These are phyloP conservation scores for Chionographis japonica DNA, from an alignment of 106 monocot genomes.

Conservation along the genomic window DNA sequence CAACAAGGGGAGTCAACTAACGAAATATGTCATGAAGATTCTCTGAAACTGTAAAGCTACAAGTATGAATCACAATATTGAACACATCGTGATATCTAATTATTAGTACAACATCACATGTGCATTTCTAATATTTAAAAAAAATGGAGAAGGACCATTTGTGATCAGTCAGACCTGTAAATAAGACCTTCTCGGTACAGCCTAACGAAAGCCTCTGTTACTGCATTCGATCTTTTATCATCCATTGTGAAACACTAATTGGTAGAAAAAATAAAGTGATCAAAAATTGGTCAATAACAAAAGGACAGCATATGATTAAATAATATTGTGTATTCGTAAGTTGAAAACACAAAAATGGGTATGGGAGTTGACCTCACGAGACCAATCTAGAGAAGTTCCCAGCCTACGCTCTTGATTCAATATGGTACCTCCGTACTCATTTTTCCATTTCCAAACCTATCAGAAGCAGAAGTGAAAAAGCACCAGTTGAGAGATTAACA, in stretches of 20 bases:
- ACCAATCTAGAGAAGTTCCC: slow-evolving; percentile 98
- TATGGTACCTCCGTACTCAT: slow-evolving; percentile 90
- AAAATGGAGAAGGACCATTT: background rate
- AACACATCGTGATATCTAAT: background rate
- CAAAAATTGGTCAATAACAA: background rate
- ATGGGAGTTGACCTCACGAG: slow-evolving; percentile 58
- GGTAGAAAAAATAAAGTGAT: background rate
- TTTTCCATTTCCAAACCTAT: slow-evolving; percentile 98
- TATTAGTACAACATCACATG: background rate
- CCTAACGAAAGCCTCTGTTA: slow-evolving; percentile 79
- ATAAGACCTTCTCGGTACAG: slow-evolving; percentile 64
- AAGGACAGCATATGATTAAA: background rate
- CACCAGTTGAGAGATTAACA: background rate
- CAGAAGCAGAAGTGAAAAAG: background rate
- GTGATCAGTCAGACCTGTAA: slow-evolving; percentile 44
- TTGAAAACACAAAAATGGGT: background rate
- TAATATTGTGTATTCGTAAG: background rate
- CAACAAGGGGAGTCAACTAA: too few species aligned
- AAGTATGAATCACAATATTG: too few species aligned
- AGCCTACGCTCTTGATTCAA: slow-evolving; percentile 81
- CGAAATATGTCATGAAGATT: too few species aligned
- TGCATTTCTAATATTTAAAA: background rate
- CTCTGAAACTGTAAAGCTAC: too few species aligned
- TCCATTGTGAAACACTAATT: slow-evolving; percentile 84
- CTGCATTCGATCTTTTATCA: slow-evolving; percentile 65